A percentile compares a stretch with the other conserved stretches of the same genome.
phyloP scores from a whole-genome alignment of 2,329 filamentous ascomycete genomes.

The Aphanoascus verrucosus region DNA sequence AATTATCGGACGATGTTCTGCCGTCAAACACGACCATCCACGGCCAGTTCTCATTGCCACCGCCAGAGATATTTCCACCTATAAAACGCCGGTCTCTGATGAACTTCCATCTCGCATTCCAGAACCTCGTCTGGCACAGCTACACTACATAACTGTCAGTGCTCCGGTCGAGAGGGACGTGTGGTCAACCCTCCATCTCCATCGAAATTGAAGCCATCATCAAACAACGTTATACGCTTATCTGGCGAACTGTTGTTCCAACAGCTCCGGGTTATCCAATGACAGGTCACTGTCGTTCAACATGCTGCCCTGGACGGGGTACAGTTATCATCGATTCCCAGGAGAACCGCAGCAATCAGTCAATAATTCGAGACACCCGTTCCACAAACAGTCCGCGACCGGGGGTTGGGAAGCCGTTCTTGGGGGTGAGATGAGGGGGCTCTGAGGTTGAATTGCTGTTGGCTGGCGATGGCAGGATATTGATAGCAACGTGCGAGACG shows the following conservation, averaged over 20 bases:
- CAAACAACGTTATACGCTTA: not conserved
- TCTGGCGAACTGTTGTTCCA: not conserved
- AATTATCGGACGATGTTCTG: not conserved
- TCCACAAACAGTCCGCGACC: not conserved
- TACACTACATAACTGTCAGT: not conserved
- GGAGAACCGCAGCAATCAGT: not conserved
- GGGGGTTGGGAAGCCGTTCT: not conserved
- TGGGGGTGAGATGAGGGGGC: not conserved
- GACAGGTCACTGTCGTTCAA: not conserved
- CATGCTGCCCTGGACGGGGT: not conserved
- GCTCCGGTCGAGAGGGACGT: not conserved
- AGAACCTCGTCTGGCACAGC: not conserved
- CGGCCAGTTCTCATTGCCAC: not conserved
- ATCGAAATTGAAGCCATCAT: not conserved
- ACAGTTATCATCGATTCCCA: not conserved
- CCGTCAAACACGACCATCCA: not conserved
- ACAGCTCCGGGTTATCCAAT: not conserved
- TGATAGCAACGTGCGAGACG: conserved; percentile 1
- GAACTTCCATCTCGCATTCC: not conserved
- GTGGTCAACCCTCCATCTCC: not conserved
- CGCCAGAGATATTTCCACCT: not conserved
- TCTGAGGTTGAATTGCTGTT: not conserved
- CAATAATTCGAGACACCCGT: not conserved
- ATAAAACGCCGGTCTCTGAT: not conserved
- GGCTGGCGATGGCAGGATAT: not conserved